phyloP scores from a whole-genome alignment of 257 asterid genomes.

The Leonotis leonurus region DNA sequence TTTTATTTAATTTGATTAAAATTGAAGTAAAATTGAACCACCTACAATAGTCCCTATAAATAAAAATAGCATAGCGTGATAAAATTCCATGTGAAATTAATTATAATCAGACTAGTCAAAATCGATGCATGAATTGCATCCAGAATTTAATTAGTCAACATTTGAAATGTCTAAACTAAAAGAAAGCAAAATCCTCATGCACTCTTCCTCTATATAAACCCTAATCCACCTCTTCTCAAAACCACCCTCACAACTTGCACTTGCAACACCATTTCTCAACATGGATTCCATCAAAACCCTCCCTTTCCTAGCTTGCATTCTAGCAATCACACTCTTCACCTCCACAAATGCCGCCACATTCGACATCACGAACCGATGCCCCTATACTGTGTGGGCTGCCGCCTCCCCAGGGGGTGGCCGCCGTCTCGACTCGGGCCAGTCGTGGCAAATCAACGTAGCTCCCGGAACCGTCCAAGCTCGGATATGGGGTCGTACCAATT shows the following conservation, averaged over 20 bases:
- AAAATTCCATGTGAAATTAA: no score
- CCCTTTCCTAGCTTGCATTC: not conserved
- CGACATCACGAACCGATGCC: conserved; percentile 25
- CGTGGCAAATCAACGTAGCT: conserved; percentile 25
- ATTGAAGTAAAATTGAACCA: no score
- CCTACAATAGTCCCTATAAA: no score
- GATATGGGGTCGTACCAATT: conserved; percentile 31
- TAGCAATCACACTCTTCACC: not conserved
- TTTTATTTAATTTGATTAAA: no score
- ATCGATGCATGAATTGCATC: no score
- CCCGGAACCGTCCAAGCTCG: conserved; percentile 24
- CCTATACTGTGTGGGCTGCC: conserved; percentile 32
- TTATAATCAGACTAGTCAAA: no score
- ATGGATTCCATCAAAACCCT: conserved; percentile 12
- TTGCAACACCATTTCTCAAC: no score
- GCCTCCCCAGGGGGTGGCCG: conserved; percentile 22
- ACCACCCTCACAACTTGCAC: no score
- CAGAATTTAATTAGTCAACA: no score
- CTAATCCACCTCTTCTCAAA: not conserved
- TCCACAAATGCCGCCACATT: conserved; percentile 18
- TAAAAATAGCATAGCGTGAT: no score
- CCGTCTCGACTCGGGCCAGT: conserved; percentile 23
- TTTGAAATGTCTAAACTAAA: no score
- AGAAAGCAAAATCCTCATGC: no score
- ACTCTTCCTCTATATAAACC: conserved; percentile 1